A percentile compares a stretch with the other conserved stretches of the same genome.
Conservation (phyloP, 208 protist genomes). For the Herpetomonas tarakana region DNA sequence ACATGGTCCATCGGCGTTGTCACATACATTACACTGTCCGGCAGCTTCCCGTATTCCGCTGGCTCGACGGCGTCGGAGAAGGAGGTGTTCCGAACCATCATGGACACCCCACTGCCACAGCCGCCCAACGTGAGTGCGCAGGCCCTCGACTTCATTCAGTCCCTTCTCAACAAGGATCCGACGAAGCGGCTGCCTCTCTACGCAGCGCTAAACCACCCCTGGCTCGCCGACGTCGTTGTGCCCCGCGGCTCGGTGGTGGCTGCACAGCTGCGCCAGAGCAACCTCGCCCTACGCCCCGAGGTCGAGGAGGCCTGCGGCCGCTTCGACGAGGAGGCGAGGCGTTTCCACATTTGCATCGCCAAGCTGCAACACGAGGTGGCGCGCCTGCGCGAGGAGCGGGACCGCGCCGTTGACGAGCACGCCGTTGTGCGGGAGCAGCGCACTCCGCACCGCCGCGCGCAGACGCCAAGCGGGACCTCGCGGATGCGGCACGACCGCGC, state of each 20-base stretch:
- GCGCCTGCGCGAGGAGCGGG: slow-evolving; percentile 54
- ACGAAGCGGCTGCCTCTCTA: slow-evolving; percentile 84
- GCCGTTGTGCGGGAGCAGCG: slow-evolving; percentile 23
- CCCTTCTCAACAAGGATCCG: slow-evolving; percentile 90
- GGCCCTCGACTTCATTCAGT: slow-evolving; percentile 75
- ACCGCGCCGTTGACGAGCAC: slow-evolving; percentile 28
- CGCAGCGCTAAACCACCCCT: slow-evolving; percentile 83
- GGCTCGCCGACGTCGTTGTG: slow-evolving; percentile 79
- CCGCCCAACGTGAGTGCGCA: slow-evolving; percentile 61
- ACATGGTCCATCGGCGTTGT: slow-evolving; percentile 97
- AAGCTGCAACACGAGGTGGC: slow-evolving; percentile 67
- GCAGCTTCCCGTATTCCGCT: slow-evolving; percentile 94
- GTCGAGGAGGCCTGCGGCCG: slow-evolving; percentile 53
- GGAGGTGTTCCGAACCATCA: slow-evolving; percentile 91
- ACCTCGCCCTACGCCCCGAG: slow-evolving; percentile 24
- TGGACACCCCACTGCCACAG: slow-evolving; percentile 76
- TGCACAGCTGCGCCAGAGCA: slow-evolving; percentile 41
- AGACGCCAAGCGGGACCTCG: slow-evolving; percentile 54
- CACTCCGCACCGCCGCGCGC: slow-evolving; percentile 54
- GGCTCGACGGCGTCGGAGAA: slow-evolving; percentile 85
- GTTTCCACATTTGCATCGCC: slow-evolving; percentile 69
- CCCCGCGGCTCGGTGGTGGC: slow-evolving; percentile 73
- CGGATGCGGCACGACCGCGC: slow-evolving; percentile 37
- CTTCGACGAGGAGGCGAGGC: slow-evolving; percentile 76
- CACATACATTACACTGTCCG: slow-evolving; percentile 96